Evolutionary conservation across 371 early-diverging fungal species (phyloP).

Genomic region (Saksenaea oblongispora): DNA sequence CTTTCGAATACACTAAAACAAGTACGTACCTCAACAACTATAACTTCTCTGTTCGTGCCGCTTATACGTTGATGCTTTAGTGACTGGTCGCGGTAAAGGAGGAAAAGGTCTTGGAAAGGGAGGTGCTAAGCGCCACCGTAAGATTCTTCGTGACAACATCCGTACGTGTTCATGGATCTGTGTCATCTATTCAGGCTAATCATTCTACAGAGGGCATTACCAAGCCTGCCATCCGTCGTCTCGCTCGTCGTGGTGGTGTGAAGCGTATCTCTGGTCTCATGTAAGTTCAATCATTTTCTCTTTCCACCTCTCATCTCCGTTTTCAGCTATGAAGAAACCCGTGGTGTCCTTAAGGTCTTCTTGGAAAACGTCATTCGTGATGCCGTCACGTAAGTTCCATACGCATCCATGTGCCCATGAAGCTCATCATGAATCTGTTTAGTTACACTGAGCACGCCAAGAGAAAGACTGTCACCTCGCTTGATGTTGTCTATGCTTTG

Average conservation of each 20-base stretch:
- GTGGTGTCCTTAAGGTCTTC: slow-evolving; percentile 95
- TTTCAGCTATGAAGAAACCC: slow-evolving; percentile 96
- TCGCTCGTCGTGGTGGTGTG: slow-evolving; percentile 99
- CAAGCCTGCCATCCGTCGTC: slow-evolving; percentile 99
- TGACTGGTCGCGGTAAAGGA: slow-evolving; percentile 95
- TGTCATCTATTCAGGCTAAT: neutral
- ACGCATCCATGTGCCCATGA: neutral
- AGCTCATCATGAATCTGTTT: neutral
- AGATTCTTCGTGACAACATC: slow-evolving; percentile 98
- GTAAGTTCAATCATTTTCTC: slow-evolving; percentile 1
- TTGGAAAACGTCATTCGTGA: slow-evolving; percentile 98
- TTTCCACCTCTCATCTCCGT: neutral
- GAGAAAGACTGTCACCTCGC: slow-evolving; percentile 98
- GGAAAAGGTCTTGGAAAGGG: slow-evolving; percentile 98
- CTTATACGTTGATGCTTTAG: neutral
- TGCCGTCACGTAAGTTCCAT: slow-evolving; percentile 74
- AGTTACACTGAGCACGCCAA: slow-evolving; percentile 99
- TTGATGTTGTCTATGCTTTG: slow-evolving; percentile 97
- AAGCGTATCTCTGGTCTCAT: slow-evolving; percentile 98
- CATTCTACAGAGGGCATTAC: slow-evolving; percentile 83
- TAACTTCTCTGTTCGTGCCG: neutral
- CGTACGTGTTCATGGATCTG: slow-evolving; percentile 28
- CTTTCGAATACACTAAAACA: slow-evolving; percentile 7
- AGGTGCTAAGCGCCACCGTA: slow-evolving; percentile 97
- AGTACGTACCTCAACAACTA: neutral